Evolutionary conservation across 2,329 filamentous ascomycete genomes (phyloP).

Genomic region (Sclerotinia sclerotiorum): DNA sequence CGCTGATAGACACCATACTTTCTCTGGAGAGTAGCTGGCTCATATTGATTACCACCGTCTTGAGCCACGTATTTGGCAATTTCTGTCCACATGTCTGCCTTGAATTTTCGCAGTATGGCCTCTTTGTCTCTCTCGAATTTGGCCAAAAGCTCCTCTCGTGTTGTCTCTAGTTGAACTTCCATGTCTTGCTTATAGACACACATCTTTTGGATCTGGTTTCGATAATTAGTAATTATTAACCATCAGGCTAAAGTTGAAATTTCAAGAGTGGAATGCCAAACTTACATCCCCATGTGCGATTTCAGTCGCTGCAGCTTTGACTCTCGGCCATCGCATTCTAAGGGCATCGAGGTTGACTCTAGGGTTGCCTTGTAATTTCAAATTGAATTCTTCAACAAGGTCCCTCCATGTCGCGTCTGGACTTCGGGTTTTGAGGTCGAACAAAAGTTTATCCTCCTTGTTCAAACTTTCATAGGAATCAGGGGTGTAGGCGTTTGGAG

Average conservation of each 20-base stretch:
- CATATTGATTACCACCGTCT: conserved; percentile 2
- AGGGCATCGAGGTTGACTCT: neutral
- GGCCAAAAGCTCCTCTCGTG: neutral
- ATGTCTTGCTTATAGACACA: neutral
- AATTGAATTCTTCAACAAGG: neutral
- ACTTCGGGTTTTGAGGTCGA: neutral
- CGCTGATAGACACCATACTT: conserved; percentile 3
- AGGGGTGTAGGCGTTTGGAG: neutral
- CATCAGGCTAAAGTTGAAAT: too few species aligned
- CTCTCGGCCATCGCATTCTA: conserved; percentile 1
- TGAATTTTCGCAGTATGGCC: neutral
- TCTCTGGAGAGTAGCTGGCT: neutral
- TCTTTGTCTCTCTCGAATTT: neutral
- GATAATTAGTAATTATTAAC: neutral
- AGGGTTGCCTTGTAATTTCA: neutral
- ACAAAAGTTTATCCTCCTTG: neutral
- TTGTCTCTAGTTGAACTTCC: neutral
- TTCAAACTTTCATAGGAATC: conserved; percentile 1
- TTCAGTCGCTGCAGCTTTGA: neutral
- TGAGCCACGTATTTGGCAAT: neutral
- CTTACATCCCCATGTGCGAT: conserved; percentile 8
- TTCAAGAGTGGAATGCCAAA: rapidly evolving
- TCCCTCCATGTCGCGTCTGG: neutral
- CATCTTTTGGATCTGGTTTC: conserved; percentile 1
- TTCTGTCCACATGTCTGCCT: neutral